Base-by-base conservation (phyloP, 306 rosid genomes). In the Sindora glabra region DNA sequence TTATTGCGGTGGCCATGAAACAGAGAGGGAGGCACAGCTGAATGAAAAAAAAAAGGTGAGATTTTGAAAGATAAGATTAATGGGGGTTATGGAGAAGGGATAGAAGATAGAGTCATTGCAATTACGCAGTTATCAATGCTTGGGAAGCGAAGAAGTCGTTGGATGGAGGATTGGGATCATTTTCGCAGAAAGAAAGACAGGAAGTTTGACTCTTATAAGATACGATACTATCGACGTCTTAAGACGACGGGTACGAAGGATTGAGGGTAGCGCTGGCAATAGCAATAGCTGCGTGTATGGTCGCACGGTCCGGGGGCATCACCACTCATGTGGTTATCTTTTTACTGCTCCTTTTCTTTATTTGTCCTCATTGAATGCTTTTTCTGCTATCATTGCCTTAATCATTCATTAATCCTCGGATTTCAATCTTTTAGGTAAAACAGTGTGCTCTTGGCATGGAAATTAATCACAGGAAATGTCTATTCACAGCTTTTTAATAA, bases 261-360 rank as follows among this genome's bases (percentile, higher is more conserved):
- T 41, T 34, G 8, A 29, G n/a, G n/a, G n/a, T n/a, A n/a, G n/a
- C n/a, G n/a, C n/a, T n/a, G n/a, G n/a, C n/a, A n/a, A n/a, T n/a
- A n/a, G n/a, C n/a, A 29, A 29, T 5, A 2, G 39, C 10, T 8
- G 32, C 13, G 27, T 8, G 34, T 37, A 23, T 3, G 48, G 10
- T 37, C 14, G 23, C 1, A 56, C 48, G 10, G 8, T 7, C 14
- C 13, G 9, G 19, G 6, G 19, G 19, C 56, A 23, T 33, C 17
- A 6, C 42, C 34, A 8, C 37, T 57, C 61, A 47, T 62, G 67
- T 57, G 72, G 22, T 51, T 58, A 26, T 65, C 66, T 38, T 56
- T n/a, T 38, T 10, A 16, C 25, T 65, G 29, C 37, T 5, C 10
- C 2, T 7, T 36, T 48, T 21, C 6, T 18, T 15, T 3, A 44